These are phyloP conservation scores for Ganoderma leucocontextum DNA, from an alignment of 1,284 basidiomycete genomes.

Conservation along the genomic window DNA sequence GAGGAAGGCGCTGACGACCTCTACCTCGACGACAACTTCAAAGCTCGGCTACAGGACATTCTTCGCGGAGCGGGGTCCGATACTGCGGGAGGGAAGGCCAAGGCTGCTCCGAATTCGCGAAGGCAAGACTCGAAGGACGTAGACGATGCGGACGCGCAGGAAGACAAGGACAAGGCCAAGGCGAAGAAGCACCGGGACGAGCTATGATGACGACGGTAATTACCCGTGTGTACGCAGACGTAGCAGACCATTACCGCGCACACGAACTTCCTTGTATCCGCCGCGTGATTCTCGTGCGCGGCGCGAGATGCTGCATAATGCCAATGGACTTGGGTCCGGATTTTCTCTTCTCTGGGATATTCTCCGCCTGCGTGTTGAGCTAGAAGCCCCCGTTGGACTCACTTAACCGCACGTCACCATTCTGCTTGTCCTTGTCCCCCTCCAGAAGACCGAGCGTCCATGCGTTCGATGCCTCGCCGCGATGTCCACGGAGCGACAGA, in stretches of 20 bases:
- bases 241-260: neutral
- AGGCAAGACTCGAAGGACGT: conserved; percentile 26
- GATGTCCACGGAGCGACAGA: conserved; percentile 4
- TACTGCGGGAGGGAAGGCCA: conserved; percentile 40
- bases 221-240: conserved; percentile 1
- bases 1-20: conserved; percentile 40
- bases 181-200: conserved; percentile 47
- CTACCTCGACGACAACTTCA: conserved; percentile 40
- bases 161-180: conserved; percentile 20
- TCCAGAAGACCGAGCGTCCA: neutral
- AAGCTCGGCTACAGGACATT: conserved; percentile 46
- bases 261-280: neutral
- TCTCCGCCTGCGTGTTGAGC: conserved; percentile 6
- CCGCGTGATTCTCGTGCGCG: neutral
- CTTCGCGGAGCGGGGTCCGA: conserved; percentile 52
- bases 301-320: conserved; percentile 1
- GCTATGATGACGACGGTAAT: conserved; percentile 39
- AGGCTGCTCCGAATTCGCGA: conserved; percentile 12
- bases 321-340: conserved; percentile 7
- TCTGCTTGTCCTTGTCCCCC: neutral
- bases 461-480: neutral
- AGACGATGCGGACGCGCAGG: conserved; percentile 31
- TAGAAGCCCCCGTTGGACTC: conserved; percentile 13
- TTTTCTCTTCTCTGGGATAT: neutral
- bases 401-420: conserved; percentile 11